Conservation (phyloP, 164 flowering plant species). For the Stephania yunnanensis region DNA sequence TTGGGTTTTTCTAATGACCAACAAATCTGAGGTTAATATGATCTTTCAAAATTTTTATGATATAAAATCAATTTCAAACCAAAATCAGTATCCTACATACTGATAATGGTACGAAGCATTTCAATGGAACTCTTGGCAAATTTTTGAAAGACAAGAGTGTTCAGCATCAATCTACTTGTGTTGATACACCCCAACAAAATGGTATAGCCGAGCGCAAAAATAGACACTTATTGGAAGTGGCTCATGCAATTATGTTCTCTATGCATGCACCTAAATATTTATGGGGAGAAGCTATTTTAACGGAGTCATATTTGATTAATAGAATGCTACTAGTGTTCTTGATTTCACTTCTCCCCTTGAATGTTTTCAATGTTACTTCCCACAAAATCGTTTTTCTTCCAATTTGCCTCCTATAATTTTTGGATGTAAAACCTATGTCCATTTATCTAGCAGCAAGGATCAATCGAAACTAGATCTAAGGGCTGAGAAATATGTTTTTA, state of each 20-base stretch:
- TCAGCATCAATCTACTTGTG: not conserved
- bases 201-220: conserved; percentile 10
- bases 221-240: not conserved
- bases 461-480: not conserved
- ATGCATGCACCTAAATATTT: conserved; percentile 1
- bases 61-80: conserved; percentile 1
- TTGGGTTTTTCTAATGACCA: not conserved
- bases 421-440: not conserved
- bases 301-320: not conserved
- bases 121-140: not conserved
- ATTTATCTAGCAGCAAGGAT: not conserved
- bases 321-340: not conserved
- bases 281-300: not conserved
- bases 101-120: not conserved
- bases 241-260: not conserved
- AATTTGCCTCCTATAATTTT: not conserved
- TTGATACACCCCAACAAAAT: conserved; percentile 7
- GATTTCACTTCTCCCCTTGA: not conserved
- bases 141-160: not conserved
- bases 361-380: not conserved
- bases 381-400: not conserved
- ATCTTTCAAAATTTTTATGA: not conserved
- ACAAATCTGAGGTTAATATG: not conserved
- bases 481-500: not conserved
- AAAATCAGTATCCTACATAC: not conserved